These are phyloP conservation scores for Leishmania gerbilli DNA, from an alignment of 208 protist species.

Conservation along the genomic window DNA sequence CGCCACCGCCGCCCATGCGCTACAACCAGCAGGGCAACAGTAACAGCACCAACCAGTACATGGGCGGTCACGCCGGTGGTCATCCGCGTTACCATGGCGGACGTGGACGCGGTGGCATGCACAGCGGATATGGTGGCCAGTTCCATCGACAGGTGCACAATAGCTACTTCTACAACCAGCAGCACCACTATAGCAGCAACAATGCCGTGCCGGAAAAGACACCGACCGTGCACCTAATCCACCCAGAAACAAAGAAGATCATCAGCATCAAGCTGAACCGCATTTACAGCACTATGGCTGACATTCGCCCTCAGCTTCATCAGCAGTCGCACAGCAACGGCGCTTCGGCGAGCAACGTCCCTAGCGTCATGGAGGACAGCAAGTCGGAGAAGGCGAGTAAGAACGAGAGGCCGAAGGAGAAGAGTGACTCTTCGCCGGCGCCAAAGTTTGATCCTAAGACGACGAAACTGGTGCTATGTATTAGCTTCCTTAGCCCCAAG, in stretches of 20 bases:
- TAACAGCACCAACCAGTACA: slow-evolving; percentile 29
- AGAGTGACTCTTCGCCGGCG: slow-evolving; percentile 10
- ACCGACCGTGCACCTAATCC: slow-evolving; percentile 46
- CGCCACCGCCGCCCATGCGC: slow-evolving; percentile 14
- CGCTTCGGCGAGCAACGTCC: slow-evolving; percentile 19
- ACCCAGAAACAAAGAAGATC: slow-evolving; percentile 49
- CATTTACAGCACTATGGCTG: slow-evolving; percentile 62
- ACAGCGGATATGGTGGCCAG: slow-evolving; percentile 20
- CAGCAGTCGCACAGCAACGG: slow-evolving; percentile 11
- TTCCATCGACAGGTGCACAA: slow-evolving; percentile 48
- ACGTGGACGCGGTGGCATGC: slow-evolving; percentile 24
- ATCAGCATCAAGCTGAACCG: slow-evolving; percentile 69
- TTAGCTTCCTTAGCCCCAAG: slow-evolving; percentile 47
- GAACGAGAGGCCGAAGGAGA: slow-evolving; percentile 24
- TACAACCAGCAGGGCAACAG: slow-evolving; percentile 32
- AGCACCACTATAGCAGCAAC: slow-evolving; percentile 60
- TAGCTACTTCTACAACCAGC: slow-evolving; percentile 50
- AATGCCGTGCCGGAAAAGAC: slow-evolving; percentile 78
- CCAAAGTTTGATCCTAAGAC: slow-evolving; percentile 30
- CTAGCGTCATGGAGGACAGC: slow-evolving; percentile 17
- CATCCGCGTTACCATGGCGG: slow-evolving; percentile 18
- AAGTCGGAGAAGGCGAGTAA: slow-evolving; percentile 8
- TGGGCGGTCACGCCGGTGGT: slow-evolving; percentile 3
- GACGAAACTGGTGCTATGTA: slow-evolving; percentile 53
- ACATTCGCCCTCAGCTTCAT: slow-evolving; percentile 40